Percentiles rank a stretch among this genome's conserved stretches.
These are phyloP conservation scores for Auricularia auricula-judae DNA, from an alignment of 768 basidiomycete species.

Conservation along the genomic window DNA sequence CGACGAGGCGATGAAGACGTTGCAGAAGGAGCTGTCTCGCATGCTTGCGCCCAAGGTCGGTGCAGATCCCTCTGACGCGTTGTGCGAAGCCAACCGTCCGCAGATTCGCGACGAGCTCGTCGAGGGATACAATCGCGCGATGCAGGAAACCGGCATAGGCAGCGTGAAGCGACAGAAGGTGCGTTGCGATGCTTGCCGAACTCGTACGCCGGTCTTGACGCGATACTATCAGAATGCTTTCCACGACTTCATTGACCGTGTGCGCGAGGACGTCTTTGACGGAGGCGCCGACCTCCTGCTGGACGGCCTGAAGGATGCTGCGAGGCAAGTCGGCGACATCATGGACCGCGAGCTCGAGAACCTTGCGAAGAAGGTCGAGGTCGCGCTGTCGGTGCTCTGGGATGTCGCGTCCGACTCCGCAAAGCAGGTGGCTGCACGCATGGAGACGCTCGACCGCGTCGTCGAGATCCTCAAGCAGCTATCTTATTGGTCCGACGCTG, in stretches of 20 bases:
- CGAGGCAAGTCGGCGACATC: constrained; percentile 38
- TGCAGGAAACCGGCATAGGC: constrained; percentile 43
- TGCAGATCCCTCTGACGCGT: neutral
- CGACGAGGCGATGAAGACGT: constrained; percentile 34
- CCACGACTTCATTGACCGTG: constrained; percentile 30
- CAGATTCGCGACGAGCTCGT: constrained; percentile 40
- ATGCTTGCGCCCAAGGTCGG: constrained; percentile 25
- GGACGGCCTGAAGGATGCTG: constrained; percentile 33
- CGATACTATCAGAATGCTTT: constrained; percentile 30
- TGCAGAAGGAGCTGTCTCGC: constrained; percentile 52
- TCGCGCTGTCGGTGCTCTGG: neutral
- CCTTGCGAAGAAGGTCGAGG: constrained; percentile 42
- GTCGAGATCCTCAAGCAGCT: neutral
- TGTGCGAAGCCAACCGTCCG: constrained; percentile 16
- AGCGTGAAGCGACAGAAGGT: constrained; percentile 55
- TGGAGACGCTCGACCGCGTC: neutral
- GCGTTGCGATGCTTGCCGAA: neutral
- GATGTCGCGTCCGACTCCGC: neutral
- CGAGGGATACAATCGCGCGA: constrained; percentile 42
- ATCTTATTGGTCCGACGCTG: neutral
- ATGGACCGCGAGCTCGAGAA: constrained; percentile 34
- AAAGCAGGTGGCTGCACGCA: neutral
- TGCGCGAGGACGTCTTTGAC: constrained; percentile 41
- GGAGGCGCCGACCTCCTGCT: constrained; percentile 41
- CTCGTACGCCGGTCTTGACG: too few relatives aligned